Evolutionary conservation across 305 asterid species (phyloP).

Genomic region (Withania somnifera): DNA sequence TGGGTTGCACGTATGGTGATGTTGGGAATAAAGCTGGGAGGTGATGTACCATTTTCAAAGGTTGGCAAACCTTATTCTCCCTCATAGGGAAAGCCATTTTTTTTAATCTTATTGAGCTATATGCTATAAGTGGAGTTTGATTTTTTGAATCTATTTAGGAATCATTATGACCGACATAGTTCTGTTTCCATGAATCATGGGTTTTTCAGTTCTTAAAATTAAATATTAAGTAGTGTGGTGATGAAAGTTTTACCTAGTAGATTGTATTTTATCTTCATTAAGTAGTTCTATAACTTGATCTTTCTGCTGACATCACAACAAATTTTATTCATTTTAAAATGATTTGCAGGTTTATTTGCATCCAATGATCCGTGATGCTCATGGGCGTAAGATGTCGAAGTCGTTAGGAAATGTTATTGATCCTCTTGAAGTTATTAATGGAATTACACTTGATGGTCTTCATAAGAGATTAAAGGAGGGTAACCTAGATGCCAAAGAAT

Average conservation of each 20-base stretch:
- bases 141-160: neutral
- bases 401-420: slow-evolving; percentile 88
- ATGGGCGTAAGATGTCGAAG: slow-evolving; percentile 97
- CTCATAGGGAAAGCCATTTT: neutral
- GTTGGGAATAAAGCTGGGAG: slow-evolving; percentile 89
- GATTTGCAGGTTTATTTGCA: slow-evolving; percentile 70
- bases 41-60: slow-evolving; percentile 81
- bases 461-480: slow-evolving; percentile 86
- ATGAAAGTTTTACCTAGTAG: neutral
- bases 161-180: neutral
- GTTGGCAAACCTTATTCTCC: slow-evolving; percentile 19
- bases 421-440: slow-evolving; percentile 81
- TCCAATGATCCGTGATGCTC: slow-evolving; percentile 96
- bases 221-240: neutral
- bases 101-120: neutral
- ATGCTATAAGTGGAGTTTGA: neutral
- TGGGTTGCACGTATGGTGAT: slow-evolving; percentile 99
- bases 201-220: neutral
- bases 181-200: neutral
- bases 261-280: neutral
- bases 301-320: neutral
- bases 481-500: slow-evolving; percentile 72
- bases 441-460: slow-evolving; percentile 65
- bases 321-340: neutral
- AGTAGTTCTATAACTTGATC: neutral